Evolutionary conservation across 345 rosid species (phyloP).

Genomic region (Triadica sebifera): DNA sequence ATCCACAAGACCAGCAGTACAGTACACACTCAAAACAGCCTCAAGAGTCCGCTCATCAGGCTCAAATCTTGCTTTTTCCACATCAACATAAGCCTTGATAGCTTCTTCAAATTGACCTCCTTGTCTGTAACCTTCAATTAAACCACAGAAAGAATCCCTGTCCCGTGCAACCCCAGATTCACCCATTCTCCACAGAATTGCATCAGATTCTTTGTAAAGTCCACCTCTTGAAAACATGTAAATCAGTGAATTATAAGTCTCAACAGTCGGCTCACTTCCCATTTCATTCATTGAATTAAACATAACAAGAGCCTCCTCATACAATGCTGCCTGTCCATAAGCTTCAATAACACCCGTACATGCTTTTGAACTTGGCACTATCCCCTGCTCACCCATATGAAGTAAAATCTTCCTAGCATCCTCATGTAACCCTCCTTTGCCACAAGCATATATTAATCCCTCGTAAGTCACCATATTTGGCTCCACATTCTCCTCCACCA

Average conservation of each 20-base stretch:
- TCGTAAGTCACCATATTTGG: constrained; percentile 87
- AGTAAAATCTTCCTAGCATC: constrained; percentile 73
- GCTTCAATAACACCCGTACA: constrained; percentile 85
- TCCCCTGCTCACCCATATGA: constrained; percentile 69
- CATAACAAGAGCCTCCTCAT: constrained; percentile 83
- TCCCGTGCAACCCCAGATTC: constrained; percentile 62
- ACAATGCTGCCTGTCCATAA: constrained; percentile 84
- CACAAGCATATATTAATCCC: constrained; percentile 84
- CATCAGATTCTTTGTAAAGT: constrained; percentile 68
- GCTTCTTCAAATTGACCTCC: constrained; percentile 93
- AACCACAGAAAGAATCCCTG: constrained; percentile 77
- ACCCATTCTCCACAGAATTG: constrained; percentile 57
- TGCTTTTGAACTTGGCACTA: constrained; percentile 80
- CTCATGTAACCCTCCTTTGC: constrained; percentile 85
- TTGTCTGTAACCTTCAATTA: constrained; percentile 89
- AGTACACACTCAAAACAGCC: constrained; percentile 79
- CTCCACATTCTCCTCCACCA: constrained; percentile 90
- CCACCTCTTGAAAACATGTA: constrained; percentile 88
- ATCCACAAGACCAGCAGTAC: constrained; percentile 80
- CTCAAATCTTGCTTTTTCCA: constrained; percentile 81
- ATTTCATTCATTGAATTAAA: constrained; percentile 87
- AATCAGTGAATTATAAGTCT: constrained; percentile 78
- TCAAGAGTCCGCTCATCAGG: constrained; percentile 90
- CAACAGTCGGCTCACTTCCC: constrained; percentile 69
- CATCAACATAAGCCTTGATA: constrained; percentile 72